phyloP scores from a whole-genome alignment of 306 rosid genomes.

The Vigna nakashimae region DNA sequence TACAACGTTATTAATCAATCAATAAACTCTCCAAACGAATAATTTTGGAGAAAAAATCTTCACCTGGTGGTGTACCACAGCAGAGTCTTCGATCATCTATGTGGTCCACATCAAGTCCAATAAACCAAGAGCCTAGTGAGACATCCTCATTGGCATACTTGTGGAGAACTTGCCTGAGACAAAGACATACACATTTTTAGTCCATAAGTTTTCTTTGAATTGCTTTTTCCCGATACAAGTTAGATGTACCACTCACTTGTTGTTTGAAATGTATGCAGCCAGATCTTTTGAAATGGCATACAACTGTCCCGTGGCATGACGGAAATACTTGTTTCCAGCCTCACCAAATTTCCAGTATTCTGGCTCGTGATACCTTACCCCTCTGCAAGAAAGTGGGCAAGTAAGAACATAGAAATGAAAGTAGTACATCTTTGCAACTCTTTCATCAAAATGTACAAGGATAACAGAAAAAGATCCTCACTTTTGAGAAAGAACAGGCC shows the following conservation, averaged over 20 bases:
- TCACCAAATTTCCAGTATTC: slow-evolving; percentile 98
- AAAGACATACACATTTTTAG: slow-evolving; percentile 17
- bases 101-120: slow-evolving; percentile 92
- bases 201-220: slow-evolving; percentile 29
- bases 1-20: slow-evolving; percentile 10
- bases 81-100: slow-evolving; percentile 93
- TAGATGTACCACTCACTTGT: slow-evolving; percentile 67
- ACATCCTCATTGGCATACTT: slow-evolving; percentile 98
- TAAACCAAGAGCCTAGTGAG: slow-evolving; percentile 92
- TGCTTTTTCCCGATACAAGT: slow-evolving; percentile 2
- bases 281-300: slow-evolving; percentile 94
- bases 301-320: slow-evolving; percentile 97
- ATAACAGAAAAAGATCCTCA: slow-evolving; percentile 45
- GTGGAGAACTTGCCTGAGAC: slow-evolving; percentile 88
- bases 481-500: slow-evolving; percentile 95
- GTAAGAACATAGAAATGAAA: slow-evolving; percentile 49
- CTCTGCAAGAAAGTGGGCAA: slow-evolving; percentile 57
- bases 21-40: neutral
- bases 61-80: slow-evolving; percentile 96
- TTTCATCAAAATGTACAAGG: neutral
- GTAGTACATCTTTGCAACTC: neutral
- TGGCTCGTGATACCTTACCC: slow-evolving; percentile 98
- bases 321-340: slow-evolving; percentile 95
- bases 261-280: slow-evolving; percentile 81
- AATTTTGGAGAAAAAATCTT: neutral